Percentiles rank a stretch among this genome's conserved stretches.
phyloP scores from a whole-genome alignment of 2,329 filamentous ascomycete genomes.

The Fusarium stilboides region DNA sequence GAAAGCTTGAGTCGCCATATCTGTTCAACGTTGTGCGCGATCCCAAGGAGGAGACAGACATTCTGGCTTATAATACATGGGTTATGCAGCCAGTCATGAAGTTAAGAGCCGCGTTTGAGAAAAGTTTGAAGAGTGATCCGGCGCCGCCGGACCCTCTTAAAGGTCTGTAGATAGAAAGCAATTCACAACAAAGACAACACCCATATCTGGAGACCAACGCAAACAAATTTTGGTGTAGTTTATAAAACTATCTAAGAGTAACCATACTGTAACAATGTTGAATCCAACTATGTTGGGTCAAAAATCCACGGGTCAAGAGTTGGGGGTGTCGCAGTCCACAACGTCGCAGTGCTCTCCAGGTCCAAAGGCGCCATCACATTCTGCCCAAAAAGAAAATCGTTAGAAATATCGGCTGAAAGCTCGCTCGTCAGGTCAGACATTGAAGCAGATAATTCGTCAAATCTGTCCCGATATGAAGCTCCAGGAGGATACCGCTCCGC shows the following conservation, averaged over 20 bases:
- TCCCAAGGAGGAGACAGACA: constrained; percentile 54
- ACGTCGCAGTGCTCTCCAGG: not conserved
- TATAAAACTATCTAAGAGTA: not conserved
- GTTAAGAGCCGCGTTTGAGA: constrained; percentile 47
- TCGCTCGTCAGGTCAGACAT: constrained; percentile 14
- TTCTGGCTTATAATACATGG: constrained; percentile 53
- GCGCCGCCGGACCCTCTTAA: constrained; percentile 54
- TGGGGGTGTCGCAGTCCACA: constrained; percentile 13
- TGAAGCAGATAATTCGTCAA: constrained; percentile 39
- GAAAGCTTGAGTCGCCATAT: constrained; percentile 53
- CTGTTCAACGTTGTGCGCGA: constrained; percentile 53
- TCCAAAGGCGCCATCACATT: constrained; percentile 9
- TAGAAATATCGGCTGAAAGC: accelerated
- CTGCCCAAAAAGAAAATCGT: not conserved
- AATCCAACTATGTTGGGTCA: not conserved
- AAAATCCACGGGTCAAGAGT: constrained; percentile 24
- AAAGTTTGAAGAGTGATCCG: constrained; percentile 51
- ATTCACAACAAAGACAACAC: not conserved
- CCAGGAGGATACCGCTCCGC: constrained; percentile 49
- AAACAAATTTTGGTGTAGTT: not conserved
- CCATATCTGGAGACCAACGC: not conserved
- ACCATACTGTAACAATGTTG: too few species aligned
- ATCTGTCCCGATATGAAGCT: constrained; percentile 46
- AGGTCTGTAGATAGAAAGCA: constrained; percentile 13
- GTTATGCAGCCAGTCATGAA: constrained; percentile 52